Evolutionary conservation across 139 green algal genomes (phyloP).

Genomic region (Closterium sp.): DNA sequence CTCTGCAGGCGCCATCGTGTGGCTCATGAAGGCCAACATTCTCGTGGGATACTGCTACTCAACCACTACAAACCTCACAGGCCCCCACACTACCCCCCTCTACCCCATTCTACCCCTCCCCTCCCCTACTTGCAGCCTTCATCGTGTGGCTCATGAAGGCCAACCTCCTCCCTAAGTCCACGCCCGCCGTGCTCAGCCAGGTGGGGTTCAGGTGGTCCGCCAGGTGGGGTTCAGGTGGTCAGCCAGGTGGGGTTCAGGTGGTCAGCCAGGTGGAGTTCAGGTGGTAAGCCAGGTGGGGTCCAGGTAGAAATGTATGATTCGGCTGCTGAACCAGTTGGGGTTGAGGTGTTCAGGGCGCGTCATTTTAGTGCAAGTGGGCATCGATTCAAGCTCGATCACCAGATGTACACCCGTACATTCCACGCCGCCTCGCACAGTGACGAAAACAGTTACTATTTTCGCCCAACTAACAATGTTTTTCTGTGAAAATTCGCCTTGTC

Average conservation of each 20-base stretch:
- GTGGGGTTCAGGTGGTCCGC: background rate
- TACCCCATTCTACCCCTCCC: no score
- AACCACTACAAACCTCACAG: no score
- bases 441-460: no score
- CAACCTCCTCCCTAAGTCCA: background rate
- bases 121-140: background rate
- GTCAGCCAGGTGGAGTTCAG: background rate
- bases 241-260: no score
- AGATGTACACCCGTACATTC: no score
- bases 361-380: background rate
- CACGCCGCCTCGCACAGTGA: no score
- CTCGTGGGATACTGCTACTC: no score
- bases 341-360: no score
- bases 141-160: background rate
- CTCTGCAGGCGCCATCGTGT: background rate
- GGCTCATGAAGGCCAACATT: no score
- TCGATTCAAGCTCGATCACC: background rate
- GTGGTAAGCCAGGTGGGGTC: background rate
- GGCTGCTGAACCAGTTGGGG: background rate
- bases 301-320: no score
- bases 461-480: no score
- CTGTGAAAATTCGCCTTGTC: no score
- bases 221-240: background rate
- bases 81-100: background rate
- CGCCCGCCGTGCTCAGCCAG: background rate